These are phyloP conservation scores for Cardamine resedifolia DNA, from an alignment of 345 rosid genomes.

Conservation along the genomic window DNA sequence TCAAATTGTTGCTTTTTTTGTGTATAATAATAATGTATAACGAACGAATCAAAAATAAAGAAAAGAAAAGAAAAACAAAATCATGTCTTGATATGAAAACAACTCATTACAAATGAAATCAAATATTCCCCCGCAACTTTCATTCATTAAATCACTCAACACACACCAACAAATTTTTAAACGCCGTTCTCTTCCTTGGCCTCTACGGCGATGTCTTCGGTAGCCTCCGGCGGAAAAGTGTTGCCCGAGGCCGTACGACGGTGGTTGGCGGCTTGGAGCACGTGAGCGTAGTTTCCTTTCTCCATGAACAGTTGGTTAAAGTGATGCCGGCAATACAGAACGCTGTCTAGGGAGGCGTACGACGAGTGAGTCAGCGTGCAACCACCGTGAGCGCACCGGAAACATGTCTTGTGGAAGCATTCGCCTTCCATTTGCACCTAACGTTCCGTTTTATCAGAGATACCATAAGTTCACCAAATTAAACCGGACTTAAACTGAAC, in stretches of 20 bases:
- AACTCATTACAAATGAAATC: constrained; percentile 33
- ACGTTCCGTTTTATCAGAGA: not conserved
- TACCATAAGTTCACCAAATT: not conserved
- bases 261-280: constrained; percentile 69
- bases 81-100: constrained; percentile 29
- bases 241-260: constrained; percentile 53
- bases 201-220: constrained; percentile 29
- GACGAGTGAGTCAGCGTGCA: constrained; percentile 92
- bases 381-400: constrained; percentile 93
- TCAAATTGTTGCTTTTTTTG: not conserved
- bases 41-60: not conserved
- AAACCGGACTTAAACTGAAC: not conserved
- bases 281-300: constrained; percentile 89
- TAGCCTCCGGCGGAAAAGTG: constrained; percentile 55
- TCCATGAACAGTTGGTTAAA: constrained; percentile 92
- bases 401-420: constrained; percentile 92
- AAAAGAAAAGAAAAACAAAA: not conserved
- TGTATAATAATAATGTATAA: constrained; percentile 20
- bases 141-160: constrained; percentile 12
- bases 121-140: constrained; percentile 7
- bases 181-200: constrained; percentile 32
- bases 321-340: constrained; percentile 94
- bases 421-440: constrained; percentile 88
- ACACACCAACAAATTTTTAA: constrained; percentile 7
- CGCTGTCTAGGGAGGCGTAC: constrained; percentile 82